Evolutionary conservation across 805 yeast genomes (phyloP), one percentile per base, ranked within the genome.

Genomic region (Saccharomycopsis malanga): DNA sequence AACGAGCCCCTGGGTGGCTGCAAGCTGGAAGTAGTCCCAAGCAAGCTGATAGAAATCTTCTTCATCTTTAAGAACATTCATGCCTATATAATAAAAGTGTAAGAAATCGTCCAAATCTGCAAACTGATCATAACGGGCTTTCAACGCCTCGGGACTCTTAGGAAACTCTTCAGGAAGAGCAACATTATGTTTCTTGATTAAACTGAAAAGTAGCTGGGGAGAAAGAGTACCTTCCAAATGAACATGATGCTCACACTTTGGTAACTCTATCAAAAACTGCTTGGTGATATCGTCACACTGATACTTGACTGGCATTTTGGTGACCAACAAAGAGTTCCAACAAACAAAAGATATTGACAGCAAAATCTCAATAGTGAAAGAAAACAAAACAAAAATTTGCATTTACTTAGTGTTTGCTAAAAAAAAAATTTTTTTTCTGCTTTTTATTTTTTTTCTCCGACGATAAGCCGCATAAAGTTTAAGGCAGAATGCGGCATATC

Each of bases 221-320:
- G 81, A 84, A 47, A 85, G 63, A 35, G 94, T 83, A 29, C 94
- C 95, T 67, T 85, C 94, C 39, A 86, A 62, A 64, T 86, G 95
- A 52, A 85, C 76, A 60, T 86, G 95, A 61, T 85, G 91, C 62
- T 86, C 95, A 68, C 93, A 85, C 64, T 86, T 86, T 49, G 95
- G 95, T 43, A 86, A 68, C 56, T 81, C 91, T 35, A 63, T 67
- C 42, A 84, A 70, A 62, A 83, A 84, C 49, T 62, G 40, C 20
- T 14, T 21, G 42, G 40, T 40, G 4, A 29, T 18, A 18, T 32
- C 18, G 17, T 7, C 15, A 18, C 36, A 32, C 17, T 9, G 17
- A 18, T 32, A 32, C 12, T 9, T 32, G 9, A 18, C 36, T 32
- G 36, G 36, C 36, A 32, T 32, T 6, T n/a, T 32, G 36, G 17